phyloP scores from a whole-genome alignment of 1,139 yeast genomes.

The Diutina catenulata region DNA sequence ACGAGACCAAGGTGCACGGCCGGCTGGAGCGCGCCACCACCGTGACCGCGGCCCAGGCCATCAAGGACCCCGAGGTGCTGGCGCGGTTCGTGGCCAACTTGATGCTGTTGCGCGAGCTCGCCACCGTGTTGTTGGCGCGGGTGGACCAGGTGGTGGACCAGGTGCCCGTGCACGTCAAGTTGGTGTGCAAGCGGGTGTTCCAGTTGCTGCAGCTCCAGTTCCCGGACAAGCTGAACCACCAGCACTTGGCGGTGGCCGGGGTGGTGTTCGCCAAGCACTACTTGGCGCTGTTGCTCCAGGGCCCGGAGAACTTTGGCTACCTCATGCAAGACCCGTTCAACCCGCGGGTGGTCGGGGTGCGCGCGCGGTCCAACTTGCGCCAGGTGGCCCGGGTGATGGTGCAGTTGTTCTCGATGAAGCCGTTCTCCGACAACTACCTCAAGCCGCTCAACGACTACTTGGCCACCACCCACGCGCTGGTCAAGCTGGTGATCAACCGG shows the following conservation, averaged over 20 bases:
- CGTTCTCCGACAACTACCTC: conserved; percentile 61
- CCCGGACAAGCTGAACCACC: conserved; percentile 40
- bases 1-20: conserved; percentile 37
- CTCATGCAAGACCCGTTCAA: conserved; percentile 17
- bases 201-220: conserved; percentile 26
- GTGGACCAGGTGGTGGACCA: conserved; percentile 24
- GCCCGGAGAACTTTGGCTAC: conserved; percentile 56
- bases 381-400: conserved; percentile 49
- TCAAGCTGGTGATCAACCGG: conserved; percentile 30
- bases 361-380: conserved; percentile 36
- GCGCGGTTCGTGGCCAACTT: conserved; percentile 59
- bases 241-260: conserved; percentile 58
- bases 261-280: conserved; percentile 54
- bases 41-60: conserved; percentile 55
- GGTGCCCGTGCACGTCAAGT: conserved; percentile 52
- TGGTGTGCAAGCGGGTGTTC: conserved; percentile 26
- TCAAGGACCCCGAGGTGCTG: conserved; percentile 65
- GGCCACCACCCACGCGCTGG: conserved; percentile 33
- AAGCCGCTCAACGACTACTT: conserved; percentile 76
- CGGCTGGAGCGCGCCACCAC: conserved; percentile 15
- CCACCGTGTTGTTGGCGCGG: conserved; percentile 44
- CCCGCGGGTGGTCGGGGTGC: conserved; percentile 16
- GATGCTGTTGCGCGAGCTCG: conserved; percentile 59
- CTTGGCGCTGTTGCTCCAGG: conserved; percentile 50
- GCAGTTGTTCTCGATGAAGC: conserved; percentile 56